Evolutionary conservation across 345 rosid species (phyloP), one percentile per base, ranked within the genome.

Genomic region (Luvunga scandens): DNA sequence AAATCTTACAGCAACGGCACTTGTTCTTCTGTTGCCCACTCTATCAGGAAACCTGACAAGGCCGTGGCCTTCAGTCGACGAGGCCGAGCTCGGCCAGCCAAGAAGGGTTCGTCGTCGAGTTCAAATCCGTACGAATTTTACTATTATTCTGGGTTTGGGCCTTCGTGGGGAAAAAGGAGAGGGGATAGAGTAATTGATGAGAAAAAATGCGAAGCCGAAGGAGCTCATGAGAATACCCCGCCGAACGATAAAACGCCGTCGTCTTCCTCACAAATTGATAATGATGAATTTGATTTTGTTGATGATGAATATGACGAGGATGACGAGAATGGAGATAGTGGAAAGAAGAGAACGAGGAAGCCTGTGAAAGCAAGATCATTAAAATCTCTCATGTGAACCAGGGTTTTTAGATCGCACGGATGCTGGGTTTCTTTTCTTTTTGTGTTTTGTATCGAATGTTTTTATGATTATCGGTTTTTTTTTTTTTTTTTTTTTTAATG

Each of bases 111-210:
- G 14, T 21, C 87, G 6, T 66, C 88, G 12, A 39, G 80, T 8
- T 30, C 88, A 69, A 90, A 88, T 80, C 96, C 94, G 10, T 82
- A 86, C 65, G 93, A 91, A 87, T 95, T 89, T 78, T 95, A 95
- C 77, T 95, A 95, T 78, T 95, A 95, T 86, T 88, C 98, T n/a
- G 98, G 98, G 80, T 95, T 93, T 74, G 98, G 98, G 27, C 98
- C 98, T 48, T 61, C 78, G 65, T 91, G 98, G 98, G 91, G 95
- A n/a, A 93, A 87, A 65, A 82, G 87, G 63, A 83, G 94, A 81
- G 85, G 91, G 27, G 88, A 82, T 22, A 38, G 81, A 66, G 69
- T 73, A 62, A 62, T 53, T 0, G 77, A 72, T 39, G 83, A 5
- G n/a, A 76, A 34, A 59, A 74, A 36, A 24, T 50, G 39, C 0